Percentiles rank a stretch among this genome's conserved stretches.
Evolutionary conservation across 345 rosid species (phyloP).

Genomic region (Orychophragmus violaceus): DNA sequence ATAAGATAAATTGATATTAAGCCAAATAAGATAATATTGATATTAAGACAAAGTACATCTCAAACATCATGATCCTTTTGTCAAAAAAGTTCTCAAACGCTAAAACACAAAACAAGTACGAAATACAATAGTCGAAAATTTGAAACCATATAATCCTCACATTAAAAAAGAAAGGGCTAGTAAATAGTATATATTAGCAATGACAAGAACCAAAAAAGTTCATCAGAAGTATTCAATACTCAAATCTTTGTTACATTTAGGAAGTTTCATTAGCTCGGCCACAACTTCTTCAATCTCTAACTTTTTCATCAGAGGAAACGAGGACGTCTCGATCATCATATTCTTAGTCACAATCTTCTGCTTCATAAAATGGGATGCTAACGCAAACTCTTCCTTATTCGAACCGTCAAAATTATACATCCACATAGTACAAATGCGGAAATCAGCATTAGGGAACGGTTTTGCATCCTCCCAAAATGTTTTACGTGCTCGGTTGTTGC

Average conservation of each 20-base stretch:
- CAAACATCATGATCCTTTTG: not conserved
- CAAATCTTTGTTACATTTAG: not conserved
- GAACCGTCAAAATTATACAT: not conserved
- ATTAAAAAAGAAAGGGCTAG: not conserved
- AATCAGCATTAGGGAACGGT: not conserved
- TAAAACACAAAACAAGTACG: not conserved
- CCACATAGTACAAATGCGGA: not conserved
- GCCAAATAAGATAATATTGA: not conserved
- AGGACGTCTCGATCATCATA: constrained; percentile 5
- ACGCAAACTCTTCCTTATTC: not conserved
- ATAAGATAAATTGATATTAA: too few species aligned
- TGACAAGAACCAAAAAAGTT: too few species aligned
- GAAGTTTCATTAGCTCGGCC: not conserved
- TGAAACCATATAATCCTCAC: not conserved
- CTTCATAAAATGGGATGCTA: constrained; percentile 14
- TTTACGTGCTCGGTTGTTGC: not conserved
- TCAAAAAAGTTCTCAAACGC: not conserved
- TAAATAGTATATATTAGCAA: too few species aligned
- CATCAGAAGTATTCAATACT: not conserved
- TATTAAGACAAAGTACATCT: not conserved
- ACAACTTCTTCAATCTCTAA: not conserved
- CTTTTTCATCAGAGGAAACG: constrained; percentile 1
- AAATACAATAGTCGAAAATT: not conserved
- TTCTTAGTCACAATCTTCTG: not conserved
- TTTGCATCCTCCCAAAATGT: not conserved